A percentile compares a stretch with the other conserved stretches of the same genome.
These are phyloP conservation scores for Leishmania guyanensis DNA, from an alignment of 208 protist genomes.

Conservation along the genomic window DNA sequence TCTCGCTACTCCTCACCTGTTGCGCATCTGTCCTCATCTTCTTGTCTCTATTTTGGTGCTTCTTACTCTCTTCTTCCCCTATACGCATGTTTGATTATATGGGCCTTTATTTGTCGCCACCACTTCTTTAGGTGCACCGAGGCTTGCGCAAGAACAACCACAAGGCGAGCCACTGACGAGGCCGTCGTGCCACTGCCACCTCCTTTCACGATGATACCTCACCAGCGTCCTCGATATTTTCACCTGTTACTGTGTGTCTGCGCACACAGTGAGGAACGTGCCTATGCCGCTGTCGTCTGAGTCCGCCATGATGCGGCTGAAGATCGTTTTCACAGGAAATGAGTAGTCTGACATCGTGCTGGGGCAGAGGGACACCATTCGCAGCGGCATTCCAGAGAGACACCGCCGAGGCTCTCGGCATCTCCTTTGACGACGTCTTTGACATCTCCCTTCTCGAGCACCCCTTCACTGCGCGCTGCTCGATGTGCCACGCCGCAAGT, in stretches of 20 bases:
- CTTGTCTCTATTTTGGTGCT: no score
- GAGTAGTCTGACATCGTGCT: slow-evolving; percentile 38
- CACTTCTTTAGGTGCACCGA: not conserved
- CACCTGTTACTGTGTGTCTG: not conserved
- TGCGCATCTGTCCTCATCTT: no score
- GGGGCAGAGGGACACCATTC: slow-evolving; percentile 30
- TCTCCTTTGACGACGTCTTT: slow-evolving; percentile 40
- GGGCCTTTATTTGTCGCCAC: not conserved
- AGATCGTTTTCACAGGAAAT: slow-evolving; percentile 54
- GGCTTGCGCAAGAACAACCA: not conserved
- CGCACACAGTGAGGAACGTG: not conserved
- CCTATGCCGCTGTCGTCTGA: not conserved
- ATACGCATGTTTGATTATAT: not conserved
- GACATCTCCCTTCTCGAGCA: slow-evolving; percentile 25
- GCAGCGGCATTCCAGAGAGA: slow-evolving; percentile 30
- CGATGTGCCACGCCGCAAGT: slow-evolving; percentile 36
- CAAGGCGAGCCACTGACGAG: not conserved
- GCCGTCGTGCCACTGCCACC: not conserved
- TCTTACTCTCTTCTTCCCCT: not conserved
- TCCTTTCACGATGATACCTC: not conserved
- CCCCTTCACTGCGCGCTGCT: slow-evolving; percentile 41
- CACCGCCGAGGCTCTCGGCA: slow-evolving; percentile 16
- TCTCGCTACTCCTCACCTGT: no score
- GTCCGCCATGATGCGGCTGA: slow-evolving; percentile 39
- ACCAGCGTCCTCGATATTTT: no score